Evolutionary conservation across 1,284 basidiomycete species (phyloP).

Genomic region (Caloboletus firmus): DNA sequence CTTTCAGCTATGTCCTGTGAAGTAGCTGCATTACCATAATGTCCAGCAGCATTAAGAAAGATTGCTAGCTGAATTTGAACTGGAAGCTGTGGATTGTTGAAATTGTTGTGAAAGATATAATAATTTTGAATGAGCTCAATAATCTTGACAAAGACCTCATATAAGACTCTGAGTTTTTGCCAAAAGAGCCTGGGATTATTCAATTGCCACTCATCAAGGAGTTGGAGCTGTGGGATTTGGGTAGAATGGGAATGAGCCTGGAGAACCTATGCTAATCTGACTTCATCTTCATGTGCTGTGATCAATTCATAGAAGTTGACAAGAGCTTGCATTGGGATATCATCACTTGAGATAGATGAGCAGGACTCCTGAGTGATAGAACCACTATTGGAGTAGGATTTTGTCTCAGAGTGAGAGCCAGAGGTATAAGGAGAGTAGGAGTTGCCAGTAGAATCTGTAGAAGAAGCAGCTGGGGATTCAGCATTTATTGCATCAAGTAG

Average conservation of each 20-base stretch:
- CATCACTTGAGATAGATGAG: background rate
- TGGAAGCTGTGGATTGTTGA: constrained; percentile 24
- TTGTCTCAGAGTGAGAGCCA: background rate
- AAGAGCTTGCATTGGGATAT: background rate
- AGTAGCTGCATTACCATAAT: constrained; percentile 28
- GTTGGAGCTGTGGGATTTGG: constrained; percentile 1
- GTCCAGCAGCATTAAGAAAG: background rate
- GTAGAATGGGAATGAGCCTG: background rate
- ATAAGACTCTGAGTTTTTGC: constrained; percentile 29
- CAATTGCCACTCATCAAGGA: constrained; percentile 13
- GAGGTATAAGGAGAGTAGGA: background rate
- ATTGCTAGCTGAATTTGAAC: constrained; percentile 32
- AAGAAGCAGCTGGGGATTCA: background rate
- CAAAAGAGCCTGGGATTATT: constrained; percentile 25
- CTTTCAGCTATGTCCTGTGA: constrained; percentile 27
- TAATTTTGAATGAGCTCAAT: constrained; percentile 20
- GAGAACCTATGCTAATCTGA: background rate
- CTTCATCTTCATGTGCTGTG: constrained; percentile 2
- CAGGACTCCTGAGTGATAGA: no score
- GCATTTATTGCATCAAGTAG: background rate
- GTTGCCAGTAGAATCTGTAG: background rate
- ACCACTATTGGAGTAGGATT: background rate
- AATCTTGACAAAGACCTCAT: constrained; percentile 30
- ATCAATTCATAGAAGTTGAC: background rate
- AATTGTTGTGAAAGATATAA: constrained; percentile 28